A percentile compares a stretch with the other conserved stretches of the same genome.
Conservation (phyloP, 2,329 filamentous ascomycete genomes). For the Grosmannia clavigera region DNA sequence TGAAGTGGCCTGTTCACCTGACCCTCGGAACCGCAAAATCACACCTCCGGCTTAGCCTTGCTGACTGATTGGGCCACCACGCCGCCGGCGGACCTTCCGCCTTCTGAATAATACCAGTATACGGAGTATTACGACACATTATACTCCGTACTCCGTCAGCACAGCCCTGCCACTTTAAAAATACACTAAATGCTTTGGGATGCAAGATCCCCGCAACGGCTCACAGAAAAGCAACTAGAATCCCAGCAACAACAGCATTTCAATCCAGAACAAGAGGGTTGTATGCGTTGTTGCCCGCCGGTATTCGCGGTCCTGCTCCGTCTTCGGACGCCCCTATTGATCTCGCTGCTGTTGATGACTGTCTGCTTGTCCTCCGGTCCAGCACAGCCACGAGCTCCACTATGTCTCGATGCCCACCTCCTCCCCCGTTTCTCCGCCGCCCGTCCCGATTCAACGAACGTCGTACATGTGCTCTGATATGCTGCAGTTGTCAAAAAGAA, state of each 20-base stretch:
- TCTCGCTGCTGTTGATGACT: neutral
- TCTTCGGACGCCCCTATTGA: neutral
- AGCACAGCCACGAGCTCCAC: conserved; percentile 5
- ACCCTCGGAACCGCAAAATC: neutral
- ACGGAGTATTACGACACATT: too few species aligned
- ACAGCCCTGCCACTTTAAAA: too few species aligned
- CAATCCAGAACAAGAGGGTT: conserved; percentile 9
- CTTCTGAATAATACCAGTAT: too few species aligned
- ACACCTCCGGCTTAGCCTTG: neutral
- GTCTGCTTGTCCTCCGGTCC: conserved; percentile 1
- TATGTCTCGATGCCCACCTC: conserved; percentile 1
- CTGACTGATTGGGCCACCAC: too few species aligned
- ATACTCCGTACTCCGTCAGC: too few species aligned
- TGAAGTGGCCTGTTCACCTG: neutral
- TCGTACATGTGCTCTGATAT: conserved; percentile 1
- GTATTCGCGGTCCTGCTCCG: neutral
- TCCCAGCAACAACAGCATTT: neutral
- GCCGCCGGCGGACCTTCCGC: too few species aligned
- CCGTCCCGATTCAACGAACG: neutral
- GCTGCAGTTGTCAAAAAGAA: conserved; percentile 2
- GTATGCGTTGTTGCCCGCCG: neutral
- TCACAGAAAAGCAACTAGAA: neutral
- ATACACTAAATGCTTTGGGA: neutral
- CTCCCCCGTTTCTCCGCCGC: neutral
- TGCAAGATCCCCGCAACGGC: neutral